phyloP scores from a whole-genome alignment of 1,139 yeast genomes.

The Debaryomycetaceae sp. region DNA sequence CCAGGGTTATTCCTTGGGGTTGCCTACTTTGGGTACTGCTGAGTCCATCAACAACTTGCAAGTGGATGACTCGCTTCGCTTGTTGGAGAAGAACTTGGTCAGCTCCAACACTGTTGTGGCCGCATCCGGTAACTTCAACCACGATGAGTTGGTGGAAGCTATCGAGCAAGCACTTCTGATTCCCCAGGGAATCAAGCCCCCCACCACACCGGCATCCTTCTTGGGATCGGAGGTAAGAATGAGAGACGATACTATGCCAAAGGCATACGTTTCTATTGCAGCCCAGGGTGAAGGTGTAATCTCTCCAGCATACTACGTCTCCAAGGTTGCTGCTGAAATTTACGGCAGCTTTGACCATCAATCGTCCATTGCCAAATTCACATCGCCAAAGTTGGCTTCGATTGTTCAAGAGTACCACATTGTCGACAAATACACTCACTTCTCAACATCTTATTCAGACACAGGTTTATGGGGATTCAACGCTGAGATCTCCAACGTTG shows the following conservation, averaged over 20 bases:
- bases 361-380: constrained; percentile 57
- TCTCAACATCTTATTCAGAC: constrained; percentile 68
- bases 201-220: constrained; percentile 53
- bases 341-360: constrained; percentile 57
- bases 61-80: constrained; percentile 53
- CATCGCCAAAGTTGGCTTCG: constrained; percentile 83
- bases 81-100: constrained; percentile 54
- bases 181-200: constrained; percentile 54
- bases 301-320: constrained; percentile 64
- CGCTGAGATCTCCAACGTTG: constrained; percentile 59
- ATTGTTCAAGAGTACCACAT: constrained; percentile 69
- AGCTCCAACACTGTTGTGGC: constrained; percentile 66
- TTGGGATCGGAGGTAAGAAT: constrained; percentile 82
- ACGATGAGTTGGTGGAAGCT: constrained; percentile 63
- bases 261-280: constrained; percentile 73
- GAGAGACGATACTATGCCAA: constrained; percentile 83
- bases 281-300: constrained; percentile 64
- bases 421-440: constrained; percentile 68
- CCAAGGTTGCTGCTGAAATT: constrained; percentile 71
- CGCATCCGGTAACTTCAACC: constrained; percentile 69
- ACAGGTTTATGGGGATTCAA: constrained; percentile 82
- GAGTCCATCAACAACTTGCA: constrained; percentile 60
- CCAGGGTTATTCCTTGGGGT: constrained; percentile 77
- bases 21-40: constrained; percentile 70
- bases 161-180: constrained; percentile 50